Percentiles rank a stretch among this genome's conserved stretches.
phyloP scores from a whole-genome alignment of 495 filamentous ascomycete genomes.

The Darksidea phi region DNA sequence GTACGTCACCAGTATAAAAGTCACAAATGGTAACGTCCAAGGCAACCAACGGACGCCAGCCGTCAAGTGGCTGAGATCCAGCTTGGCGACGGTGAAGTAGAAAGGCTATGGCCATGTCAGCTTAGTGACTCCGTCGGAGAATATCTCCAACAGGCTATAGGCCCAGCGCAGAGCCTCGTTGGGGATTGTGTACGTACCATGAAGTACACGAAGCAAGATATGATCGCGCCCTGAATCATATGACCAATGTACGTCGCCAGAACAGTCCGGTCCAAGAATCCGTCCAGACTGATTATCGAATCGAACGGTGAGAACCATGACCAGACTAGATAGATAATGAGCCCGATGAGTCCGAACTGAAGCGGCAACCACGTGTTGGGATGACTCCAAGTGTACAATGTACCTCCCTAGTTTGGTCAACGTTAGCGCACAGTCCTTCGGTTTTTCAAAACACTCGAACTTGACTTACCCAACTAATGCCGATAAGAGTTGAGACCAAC shows the following conservation, averaged over 20 bases:
- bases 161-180: too few relatives aligned
- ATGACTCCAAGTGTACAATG: conserved; percentile 49
- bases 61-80: conserved; percentile 49
- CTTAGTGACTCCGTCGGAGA: background rate
- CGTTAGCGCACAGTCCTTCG: background rate
- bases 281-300: conserved; percentile 52
- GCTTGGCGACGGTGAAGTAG: conserved; percentile 60
- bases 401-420: conserved; percentile 42
- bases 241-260: conserved; percentile 49
- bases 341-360: conserved; percentile 29
- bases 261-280: conserved; percentile 51
- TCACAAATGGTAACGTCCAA: conserved; percentile 52
- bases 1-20: conserved; percentile 41
- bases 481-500: conserved; percentile 50
- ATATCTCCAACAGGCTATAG: too few relatives aligned
- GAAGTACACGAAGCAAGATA: conserved; percentile 58
- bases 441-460: background rate
- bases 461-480: conserved; percentile 50
- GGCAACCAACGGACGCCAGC: conserved; percentile 61
- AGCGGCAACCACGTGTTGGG: conserved; percentile 47
- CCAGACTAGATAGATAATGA: conserved; percentile 31
- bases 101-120: conserved; percentile 46
- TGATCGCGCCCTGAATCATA: conserved; percentile 52
- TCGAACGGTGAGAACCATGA: conserved; percentile 41
- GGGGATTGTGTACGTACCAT: conserved; percentile 37